Percentiles rank a stretch among this genome's conserved stretches.
Evolutionary conservation across 306 rosid species (phyloP).

Genomic region (Cucurbita maxima): DNA sequence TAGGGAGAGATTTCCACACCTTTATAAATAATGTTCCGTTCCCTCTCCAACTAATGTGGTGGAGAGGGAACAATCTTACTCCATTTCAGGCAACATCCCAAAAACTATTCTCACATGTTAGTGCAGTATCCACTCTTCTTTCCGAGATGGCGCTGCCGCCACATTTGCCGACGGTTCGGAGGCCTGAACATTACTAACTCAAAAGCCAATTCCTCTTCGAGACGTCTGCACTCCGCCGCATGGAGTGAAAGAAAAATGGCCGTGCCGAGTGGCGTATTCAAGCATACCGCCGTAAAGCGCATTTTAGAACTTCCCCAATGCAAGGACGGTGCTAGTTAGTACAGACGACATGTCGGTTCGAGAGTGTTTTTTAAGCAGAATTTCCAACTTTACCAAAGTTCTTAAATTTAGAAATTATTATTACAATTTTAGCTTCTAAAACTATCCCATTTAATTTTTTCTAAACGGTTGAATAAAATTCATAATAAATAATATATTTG

Average conservation of each 20-base stretch:
- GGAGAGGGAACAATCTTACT: background rate
- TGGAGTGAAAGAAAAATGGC: background rate
- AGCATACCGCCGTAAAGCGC: background rate
- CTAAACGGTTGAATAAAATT: too few relatives aligned
- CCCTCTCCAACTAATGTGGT: too few relatives aligned
- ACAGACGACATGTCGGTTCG: background rate
- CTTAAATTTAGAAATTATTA: too few relatives aligned
- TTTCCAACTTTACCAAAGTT: too few relatives aligned
- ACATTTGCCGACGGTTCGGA: background rate
- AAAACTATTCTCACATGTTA: background rate
- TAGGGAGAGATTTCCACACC: too few relatives aligned
- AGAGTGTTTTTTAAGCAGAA: too few relatives aligned
- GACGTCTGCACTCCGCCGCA: background rate
- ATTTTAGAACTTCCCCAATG: background rate
- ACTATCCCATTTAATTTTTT: too few relatives aligned
- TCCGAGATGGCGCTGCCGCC: background rate
- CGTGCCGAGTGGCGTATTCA: background rate
- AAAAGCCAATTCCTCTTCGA: background rate
- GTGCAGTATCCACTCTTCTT: background rate
- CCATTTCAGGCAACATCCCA: background rate
- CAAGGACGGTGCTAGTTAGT: background rate
- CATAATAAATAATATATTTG: too few relatives aligned
- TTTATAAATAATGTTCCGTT: too few relatives aligned
- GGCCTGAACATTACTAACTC: background rate
- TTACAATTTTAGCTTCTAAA: too few relatives aligned